Evolutionary conservation across 2,329 filamentous ascomycete genomes (phyloP), one percentile per base, ranked within the genome.

Genomic region (Pestalotiopsis fici): DNA sequence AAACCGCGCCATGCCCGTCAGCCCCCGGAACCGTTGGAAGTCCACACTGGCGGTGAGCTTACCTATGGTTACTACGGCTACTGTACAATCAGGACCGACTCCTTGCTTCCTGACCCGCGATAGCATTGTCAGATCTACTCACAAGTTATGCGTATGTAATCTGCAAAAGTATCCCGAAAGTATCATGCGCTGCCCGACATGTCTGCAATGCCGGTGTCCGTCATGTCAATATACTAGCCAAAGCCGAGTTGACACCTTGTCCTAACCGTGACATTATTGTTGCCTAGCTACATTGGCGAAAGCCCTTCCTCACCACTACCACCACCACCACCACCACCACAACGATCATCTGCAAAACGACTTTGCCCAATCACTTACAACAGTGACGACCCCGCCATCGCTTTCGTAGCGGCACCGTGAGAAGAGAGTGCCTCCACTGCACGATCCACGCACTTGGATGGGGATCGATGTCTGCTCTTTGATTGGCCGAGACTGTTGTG

Each of bases 401-500:
- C 18, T 23, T 23, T 23, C 7, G 18, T 18, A 15, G 27, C 21
- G 12, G 57, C 43, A 50, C 47, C 31, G 64, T 65, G 28, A 23
- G 31, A 11, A 35, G 11, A 35, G 31, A 21, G 21, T 61, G 64
- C 55, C 15, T 50, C 57, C n/a, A 60, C 67, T 64, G 65, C 66
- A 65, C 37, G 55, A 12, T 67, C 67, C 57, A 35, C 21, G 64
- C 65, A 39, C 18, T 39, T 37, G 59, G 61, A 66, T 50, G 66
- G 64, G 43, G 47, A 18, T 43, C 13, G 68, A 71, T 65, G 68
- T 27, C 6, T 68, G 59, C 31, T 31, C 57, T 60, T 37, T 27
- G 66, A 73, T 73, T 73, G 71, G 72, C 12, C 59, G 65, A 47
- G 37, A 35, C 66, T 70, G 69, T 70, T 67, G 27, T 59, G 37